Conservation (phyloP, 2,329 filamentous ascomycete genomes). For the Teratosphaeria nubilosa region DNA sequence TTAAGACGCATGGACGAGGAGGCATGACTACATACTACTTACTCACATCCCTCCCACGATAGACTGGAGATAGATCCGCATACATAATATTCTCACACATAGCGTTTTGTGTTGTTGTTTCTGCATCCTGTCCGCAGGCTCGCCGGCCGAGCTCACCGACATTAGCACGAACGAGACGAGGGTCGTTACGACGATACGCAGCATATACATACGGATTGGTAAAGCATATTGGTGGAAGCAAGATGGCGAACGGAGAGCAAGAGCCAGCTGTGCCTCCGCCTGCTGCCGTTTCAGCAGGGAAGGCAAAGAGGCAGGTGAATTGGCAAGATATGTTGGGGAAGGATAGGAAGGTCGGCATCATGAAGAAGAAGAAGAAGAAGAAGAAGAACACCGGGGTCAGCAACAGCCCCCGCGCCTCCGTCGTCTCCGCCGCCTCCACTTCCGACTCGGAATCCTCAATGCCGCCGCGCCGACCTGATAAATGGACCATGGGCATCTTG, state of each 20-base stretch:
- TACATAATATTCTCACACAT: not conserved
- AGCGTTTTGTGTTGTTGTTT: not conserved
- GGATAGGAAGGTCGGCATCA: not conserved
- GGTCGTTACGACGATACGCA: not conserved
- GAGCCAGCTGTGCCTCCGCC: not conserved
- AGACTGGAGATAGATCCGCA: not conserved
- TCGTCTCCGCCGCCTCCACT: not conserved
- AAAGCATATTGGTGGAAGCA: not conserved
- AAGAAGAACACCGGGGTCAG: not conserved
- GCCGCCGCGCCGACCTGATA: slow-evolving; percentile 14
- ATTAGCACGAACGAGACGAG: not conserved
- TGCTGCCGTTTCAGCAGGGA: not conserved
- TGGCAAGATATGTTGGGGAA: not conserved
- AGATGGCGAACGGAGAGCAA: not conserved
- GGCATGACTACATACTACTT: not conserved
- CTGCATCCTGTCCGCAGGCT: not conserved
- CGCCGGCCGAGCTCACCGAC: not conserved
- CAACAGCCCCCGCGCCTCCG: not conserved
- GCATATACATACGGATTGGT: not conserved
- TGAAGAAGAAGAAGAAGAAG: not conserved
- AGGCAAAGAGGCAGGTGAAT: not conserved
- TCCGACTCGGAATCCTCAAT: not conserved
- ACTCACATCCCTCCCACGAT: too few relatives aligned
- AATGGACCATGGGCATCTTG: slow-evolving; percentile 64
- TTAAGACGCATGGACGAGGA: not conserved